Conservation (phyloP, 495 filamentous ascomycete genomes). For the Penicillium desertorum region DNA sequence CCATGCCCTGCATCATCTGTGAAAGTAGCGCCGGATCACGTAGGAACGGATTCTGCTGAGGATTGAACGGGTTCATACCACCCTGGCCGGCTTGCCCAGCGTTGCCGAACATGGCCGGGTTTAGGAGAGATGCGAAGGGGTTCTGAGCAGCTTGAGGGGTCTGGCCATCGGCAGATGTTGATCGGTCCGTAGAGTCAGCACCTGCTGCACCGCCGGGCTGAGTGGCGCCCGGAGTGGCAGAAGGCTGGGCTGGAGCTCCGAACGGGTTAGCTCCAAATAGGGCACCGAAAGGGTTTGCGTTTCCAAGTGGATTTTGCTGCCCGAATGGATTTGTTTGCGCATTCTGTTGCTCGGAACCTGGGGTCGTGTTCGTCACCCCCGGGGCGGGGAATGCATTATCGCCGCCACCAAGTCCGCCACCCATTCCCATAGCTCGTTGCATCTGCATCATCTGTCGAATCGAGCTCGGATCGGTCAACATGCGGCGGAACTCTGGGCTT, state of each 20-base stretch:
- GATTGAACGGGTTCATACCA: constrained; percentile 47
- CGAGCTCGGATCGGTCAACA: constrained; percentile 92
- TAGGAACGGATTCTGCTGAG: constrained; percentile 48
- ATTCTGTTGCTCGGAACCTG: constrained; percentile 41
- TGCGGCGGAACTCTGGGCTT: constrained; percentile 81
- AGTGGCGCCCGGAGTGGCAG: constrained; percentile 22
- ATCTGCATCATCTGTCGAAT: constrained; percentile 78
- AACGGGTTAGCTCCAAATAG: constrained; percentile 57
- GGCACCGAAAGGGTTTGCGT: constrained; percentile 69
- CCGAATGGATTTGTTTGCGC: constrained; percentile 42
- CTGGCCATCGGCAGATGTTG: constrained; percentile 28
- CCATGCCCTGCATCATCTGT: constrained; percentile 50
- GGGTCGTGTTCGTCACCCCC: constrained; percentile 75
- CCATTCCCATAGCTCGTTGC: constrained; percentile 65
- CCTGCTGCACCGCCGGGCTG: constrained; percentile 25
- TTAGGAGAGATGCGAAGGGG: constrained; percentile 55
- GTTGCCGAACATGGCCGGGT: constrained; percentile 41
- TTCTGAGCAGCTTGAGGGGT: constrained; percentile 43
- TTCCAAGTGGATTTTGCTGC: constrained; percentile 29
- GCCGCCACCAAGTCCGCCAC: constrained; percentile 47
- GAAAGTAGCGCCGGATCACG: constrained; percentile 49
- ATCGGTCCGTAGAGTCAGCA: constrained; percentile 27
- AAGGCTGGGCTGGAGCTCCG: constrained; percentile 27
- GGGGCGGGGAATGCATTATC: constrained; percentile 77
- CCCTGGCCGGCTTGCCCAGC: constrained; percentile 31